phyloP scores from a whole-genome alignment of 495 filamentous ascomycete species.

The Talaromyces thailandensis region DNA sequence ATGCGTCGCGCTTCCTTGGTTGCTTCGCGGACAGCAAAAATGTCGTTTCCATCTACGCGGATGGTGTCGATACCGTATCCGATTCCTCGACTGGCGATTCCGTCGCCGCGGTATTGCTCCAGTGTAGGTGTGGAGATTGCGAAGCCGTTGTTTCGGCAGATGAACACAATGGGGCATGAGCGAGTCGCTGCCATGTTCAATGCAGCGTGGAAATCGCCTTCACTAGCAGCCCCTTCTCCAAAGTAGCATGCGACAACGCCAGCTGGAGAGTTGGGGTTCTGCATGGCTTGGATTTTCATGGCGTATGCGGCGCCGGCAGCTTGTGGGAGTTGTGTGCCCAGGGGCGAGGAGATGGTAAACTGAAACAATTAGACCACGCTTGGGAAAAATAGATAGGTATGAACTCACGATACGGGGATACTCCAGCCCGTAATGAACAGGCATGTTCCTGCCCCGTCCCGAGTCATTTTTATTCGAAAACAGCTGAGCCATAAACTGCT shows the following conservation, averaged over 20 bases:
- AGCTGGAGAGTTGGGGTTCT: constrained; percentile 55
- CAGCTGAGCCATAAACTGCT: constrained; percentile 89
- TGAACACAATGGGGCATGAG: constrained; percentile 83
- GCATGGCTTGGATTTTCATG: constrained; percentile 72
- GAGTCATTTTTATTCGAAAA: constrained; percentile 81
- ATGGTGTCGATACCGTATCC: constrained; percentile 98
- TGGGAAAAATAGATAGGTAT: not conserved
- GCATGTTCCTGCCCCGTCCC: constrained; percentile 90
- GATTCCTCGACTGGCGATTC: constrained; percentile 88
- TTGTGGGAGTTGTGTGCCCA: constrained; percentile 95
- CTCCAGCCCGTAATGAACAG: constrained; percentile 85
- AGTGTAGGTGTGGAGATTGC: constrained; percentile 91
- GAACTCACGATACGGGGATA: constrained; percentile 67
- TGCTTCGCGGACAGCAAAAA: constrained; percentile 85
- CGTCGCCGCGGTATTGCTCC: constrained; percentile 95
- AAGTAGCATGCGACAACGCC: constrained; percentile 86
- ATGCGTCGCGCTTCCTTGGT: constrained; percentile 69
- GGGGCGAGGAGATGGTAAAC: constrained; percentile 89
- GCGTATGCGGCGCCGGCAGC: constrained; percentile 91
- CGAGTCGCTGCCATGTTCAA: constrained; percentile 94
- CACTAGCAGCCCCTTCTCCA: constrained; percentile 93
- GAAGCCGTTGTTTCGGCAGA: constrained; percentile 96
- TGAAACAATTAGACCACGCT: constrained; percentile 19
- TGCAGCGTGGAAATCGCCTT: constrained; percentile 96
- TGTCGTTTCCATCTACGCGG: constrained; percentile 93